Percentiles rank a stretch among this genome's conserved stretches.
phyloP scores from a whole-genome alignment of 108 stramenopile genomes.

The Nitzschia sp. region DNA sequence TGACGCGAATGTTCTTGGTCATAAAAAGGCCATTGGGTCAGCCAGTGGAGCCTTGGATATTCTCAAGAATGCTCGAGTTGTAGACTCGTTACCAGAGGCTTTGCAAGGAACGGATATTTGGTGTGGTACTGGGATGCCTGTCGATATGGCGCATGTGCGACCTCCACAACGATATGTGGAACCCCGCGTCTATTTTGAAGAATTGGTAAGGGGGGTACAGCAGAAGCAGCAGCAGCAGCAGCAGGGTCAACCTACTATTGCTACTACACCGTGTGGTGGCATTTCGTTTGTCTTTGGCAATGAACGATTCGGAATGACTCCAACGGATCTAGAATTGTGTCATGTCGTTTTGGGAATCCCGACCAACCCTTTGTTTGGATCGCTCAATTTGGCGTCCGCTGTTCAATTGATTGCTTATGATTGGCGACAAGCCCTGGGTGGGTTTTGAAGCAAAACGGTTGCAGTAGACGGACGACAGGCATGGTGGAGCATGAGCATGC shows the following conservation, averaged over 20 bases:
- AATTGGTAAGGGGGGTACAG: too few species aligned
- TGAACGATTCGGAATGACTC: conserved; percentile 54
- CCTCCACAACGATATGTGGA: conserved; percentile 29
- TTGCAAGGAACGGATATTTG: conserved; percentile 33
- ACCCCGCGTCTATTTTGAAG: conserved; percentile 50
- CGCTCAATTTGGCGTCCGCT: conserved; percentile 65
- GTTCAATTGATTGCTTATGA: conserved; percentile 74
- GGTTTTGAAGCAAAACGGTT: too few species aligned
- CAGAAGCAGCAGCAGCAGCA: not conserved
- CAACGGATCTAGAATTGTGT: conserved; percentile 47
- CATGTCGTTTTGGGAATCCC: conserved; percentile 66
- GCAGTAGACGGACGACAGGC: too few species aligned
- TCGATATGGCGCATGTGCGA: conserved; percentile 51
- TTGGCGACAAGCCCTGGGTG: conserved; percentile 49
- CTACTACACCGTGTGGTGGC: not conserved
- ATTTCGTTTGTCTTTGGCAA: conserved; percentile 66
- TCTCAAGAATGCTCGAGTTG: conserved; percentile 39
- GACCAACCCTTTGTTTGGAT: conserved; percentile 62
- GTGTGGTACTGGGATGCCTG: conserved; percentile 71
- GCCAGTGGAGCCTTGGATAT: conserved; percentile 63
- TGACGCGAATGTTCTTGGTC: conserved; percentile 43
- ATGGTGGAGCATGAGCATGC: too few species aligned
- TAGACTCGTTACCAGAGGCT: conserved; percentile 41
- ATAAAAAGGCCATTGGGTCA: conserved; percentile 42
- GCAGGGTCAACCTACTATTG: not conserved